These are phyloP conservation scores for Trifolium dubium DNA, from an alignment of 306 rosid genomes.

Conservation along the genomic window DNA sequence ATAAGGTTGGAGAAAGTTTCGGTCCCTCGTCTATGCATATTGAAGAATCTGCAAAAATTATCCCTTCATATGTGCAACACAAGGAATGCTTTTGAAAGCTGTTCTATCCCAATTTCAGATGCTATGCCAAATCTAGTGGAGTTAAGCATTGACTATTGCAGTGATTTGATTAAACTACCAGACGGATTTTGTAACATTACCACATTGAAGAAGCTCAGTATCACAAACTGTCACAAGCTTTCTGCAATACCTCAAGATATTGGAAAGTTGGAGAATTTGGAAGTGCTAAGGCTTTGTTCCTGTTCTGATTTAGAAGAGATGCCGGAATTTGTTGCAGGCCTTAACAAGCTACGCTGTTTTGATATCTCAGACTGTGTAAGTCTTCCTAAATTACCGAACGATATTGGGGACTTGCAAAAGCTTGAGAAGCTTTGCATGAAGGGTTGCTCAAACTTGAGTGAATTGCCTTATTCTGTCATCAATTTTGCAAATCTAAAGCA, in stretches of 20 bases:
- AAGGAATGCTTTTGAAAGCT: slow-evolving; percentile 37
- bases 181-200: slow-evolving; percentile 38
- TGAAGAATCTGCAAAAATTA: slow-evolving; percentile 47
- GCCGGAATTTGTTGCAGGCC: slow-evolving; percentile 38
- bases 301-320: slow-evolving; percentile 44
- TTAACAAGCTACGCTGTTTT: slow-evolving; percentile 41
- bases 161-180: slow-evolving; percentile 50
- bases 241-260: slow-evolving; percentile 43
- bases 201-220: slow-evolving; percentile 47
- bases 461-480: slow-evolving; percentile 37
- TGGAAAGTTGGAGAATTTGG: slow-evolving; percentile 46
- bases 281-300: slow-evolving; percentile 49
- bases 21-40: slow-evolving; percentile 42
- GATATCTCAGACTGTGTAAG: slow-evolving; percentile 51
- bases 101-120: slow-evolving; percentile 37
- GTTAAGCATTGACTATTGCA: slow-evolving; percentile 54
- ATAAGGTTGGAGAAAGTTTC: slow-evolving; percentile 60
- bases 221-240: slow-evolving; percentile 55
- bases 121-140: slow-evolving; percentile 53
- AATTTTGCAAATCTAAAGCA: slow-evolving; percentile 32
- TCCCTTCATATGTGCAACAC: slow-evolving; percentile 55
- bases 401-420: slow-evolving; percentile 49
- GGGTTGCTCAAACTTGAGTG: slow-evolving; percentile 45
- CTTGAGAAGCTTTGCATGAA: slow-evolving; percentile 47
- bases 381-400: slow-evolving; percentile 41